phyloP scores from a whole-genome alignment of 176 grass and related monocot genomes.

The Oropetium thomaeum region DNA sequence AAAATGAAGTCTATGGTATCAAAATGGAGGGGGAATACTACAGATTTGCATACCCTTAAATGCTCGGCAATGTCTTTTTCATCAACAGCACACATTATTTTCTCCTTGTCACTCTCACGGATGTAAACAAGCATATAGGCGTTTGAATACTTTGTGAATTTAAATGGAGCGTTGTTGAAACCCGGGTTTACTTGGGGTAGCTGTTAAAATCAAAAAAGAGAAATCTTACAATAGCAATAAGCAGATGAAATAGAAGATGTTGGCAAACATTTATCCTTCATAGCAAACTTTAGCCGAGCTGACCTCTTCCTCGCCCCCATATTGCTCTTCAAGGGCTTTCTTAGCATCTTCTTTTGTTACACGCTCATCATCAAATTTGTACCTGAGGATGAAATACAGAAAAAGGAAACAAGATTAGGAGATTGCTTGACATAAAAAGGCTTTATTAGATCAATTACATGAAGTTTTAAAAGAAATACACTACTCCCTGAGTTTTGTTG shows the following conservation, averaged over 20 bases:
- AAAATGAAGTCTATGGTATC: slow-evolving; percentile 1
- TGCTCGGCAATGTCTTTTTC: slow-evolving; percentile 97
- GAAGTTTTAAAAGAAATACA: neutral
- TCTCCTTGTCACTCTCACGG: slow-evolving; percentile 91
- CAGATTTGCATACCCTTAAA: slow-evolving; percentile 52
- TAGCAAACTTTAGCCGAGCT: slow-evolving; percentile 1
- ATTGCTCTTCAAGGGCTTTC: slow-evolving; percentile 91
- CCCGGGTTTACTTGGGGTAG: slow-evolving; percentile 85
- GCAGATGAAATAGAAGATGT: slow-evolving; percentile 3
- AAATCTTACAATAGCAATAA: slow-evolving; percentile 11
- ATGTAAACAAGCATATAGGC: slow-evolving; percentile 99
- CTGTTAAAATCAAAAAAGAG: slow-evolving; percentile 39
- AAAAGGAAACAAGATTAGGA: neutral
- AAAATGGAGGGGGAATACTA: slow-evolving; percentile 5
- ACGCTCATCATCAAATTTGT: slow-evolving; percentile 94
- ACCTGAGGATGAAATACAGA: slow-evolving; percentile 47
- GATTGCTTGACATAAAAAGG: neutral
- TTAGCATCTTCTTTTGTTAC: slow-evolving; percentile 97
- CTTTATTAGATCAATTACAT: neutral
- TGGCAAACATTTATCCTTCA: slow-evolving; percentile 17
- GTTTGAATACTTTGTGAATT: slow-evolving; percentile 94
- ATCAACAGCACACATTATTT: slow-evolving; percentile 93
- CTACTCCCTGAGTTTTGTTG: neutral
- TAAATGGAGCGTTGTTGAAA: slow-evolving; percentile 84
- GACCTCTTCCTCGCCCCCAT: slow-evolving; percentile 95